Conservation (phyloP, 768 basidiomycete genomes). For the Lactarius indigo region DNA sequence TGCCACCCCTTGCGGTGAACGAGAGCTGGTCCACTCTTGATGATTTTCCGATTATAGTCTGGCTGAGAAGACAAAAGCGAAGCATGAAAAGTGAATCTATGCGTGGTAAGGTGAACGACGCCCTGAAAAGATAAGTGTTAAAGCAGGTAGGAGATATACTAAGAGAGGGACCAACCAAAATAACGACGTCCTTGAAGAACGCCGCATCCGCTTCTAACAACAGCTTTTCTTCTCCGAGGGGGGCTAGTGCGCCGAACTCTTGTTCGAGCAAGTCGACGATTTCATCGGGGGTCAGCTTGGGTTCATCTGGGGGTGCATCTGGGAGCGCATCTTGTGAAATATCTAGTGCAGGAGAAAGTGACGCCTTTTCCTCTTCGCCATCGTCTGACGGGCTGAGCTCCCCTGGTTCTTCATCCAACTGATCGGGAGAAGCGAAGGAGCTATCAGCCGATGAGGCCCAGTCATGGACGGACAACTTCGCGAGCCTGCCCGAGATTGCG, state of each 20-base stretch:
- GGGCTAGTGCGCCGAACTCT: conserved; percentile 54
- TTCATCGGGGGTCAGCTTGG: conserved; percentile 43
- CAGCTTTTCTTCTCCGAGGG: conserved; percentile 46
- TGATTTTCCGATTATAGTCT: conserved; percentile 35
- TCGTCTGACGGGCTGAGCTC: conserved; percentile 29
- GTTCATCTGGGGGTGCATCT: conserved; percentile 19
- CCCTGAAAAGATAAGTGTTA: conserved; percentile 36
- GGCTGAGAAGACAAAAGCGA: conserved; percentile 48
- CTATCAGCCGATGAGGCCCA: conserved; percentile 31
- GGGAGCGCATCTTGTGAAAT: conserved; percentile 25
- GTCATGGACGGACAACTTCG: conserved; percentile 38
- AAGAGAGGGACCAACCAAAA: conserved; percentile 38
- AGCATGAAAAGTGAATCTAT: conserved; percentile 63
- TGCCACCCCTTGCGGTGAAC: conserved; percentile 45
- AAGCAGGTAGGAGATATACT: conserved; percentile 13
- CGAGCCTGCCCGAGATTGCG: conserved; percentile 35
- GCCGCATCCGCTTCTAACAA: conserved; percentile 52
- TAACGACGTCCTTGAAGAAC: conserved; percentile 45
- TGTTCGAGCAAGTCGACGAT: conserved; percentile 48
- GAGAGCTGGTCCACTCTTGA: conserved; percentile 50
- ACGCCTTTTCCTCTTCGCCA: conserved; percentile 18
- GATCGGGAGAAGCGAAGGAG: conserved; percentile 2
- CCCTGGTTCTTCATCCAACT: not conserved
- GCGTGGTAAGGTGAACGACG: conserved; percentile 61
- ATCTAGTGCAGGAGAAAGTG: not conserved